phyloP scores from a whole-genome alignment of 2,329 filamentous ascomycete species.

The Fusarium sp. region DNA sequence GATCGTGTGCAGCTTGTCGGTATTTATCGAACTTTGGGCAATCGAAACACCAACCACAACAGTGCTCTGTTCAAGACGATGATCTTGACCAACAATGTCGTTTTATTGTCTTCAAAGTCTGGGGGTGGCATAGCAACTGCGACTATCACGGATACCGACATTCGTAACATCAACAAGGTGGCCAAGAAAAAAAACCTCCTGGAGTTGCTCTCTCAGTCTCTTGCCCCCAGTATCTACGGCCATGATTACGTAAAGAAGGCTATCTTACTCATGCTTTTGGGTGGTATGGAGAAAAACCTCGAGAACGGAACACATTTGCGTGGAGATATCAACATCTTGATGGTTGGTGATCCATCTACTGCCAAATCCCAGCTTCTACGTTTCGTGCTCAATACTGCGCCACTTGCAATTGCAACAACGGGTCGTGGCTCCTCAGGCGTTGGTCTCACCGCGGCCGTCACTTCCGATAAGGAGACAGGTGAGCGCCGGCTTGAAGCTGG shows the following conservation, averaged over 20 bases:
- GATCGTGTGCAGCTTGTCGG: slow-evolving; percentile 98
- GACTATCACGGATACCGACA: slow-evolving; percentile 94
- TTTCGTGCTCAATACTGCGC: slow-evolving; percentile 97
- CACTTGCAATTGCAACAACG: slow-evolving; percentile 95
- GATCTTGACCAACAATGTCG: slow-evolving; percentile 93
- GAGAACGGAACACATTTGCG: slow-evolving; percentile 98
- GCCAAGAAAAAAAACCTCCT: slow-evolving; percentile 95
- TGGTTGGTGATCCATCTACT: slow-evolving; percentile 98
- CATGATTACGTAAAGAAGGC: slow-evolving; percentile 99
- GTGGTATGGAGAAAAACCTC: slow-evolving; percentile 97
- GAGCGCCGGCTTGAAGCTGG: slow-evolving; percentile 94
- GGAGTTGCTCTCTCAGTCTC: slow-evolving; percentile 90
- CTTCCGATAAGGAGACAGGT: slow-evolving; percentile 96
- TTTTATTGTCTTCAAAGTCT: slow-evolving; percentile 94
- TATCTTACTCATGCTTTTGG: slow-evolving; percentile 92
- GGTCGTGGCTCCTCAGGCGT: slow-evolving; percentile 97
- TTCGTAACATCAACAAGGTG: slow-evolving; percentile 98
- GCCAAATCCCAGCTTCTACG: slow-evolving; percentile 98
- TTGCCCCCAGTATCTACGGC: slow-evolving; percentile 96
- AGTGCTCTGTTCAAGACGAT: slow-evolving; percentile 96
- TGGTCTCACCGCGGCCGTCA: slow-evolving; percentile 96
- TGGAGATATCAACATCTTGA: slow-evolving; percentile 98
- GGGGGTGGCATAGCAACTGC: slow-evolving; percentile 93
- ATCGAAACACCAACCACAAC: slow-evolving; percentile 89
- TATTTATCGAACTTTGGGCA: slow-evolving; percentile 93